Percentiles rank a stretch among this genome's conserved stretches.
Conservation (phyloP, 2,329 filamentous ascomycete genomes). For the Arthroderma uncinatum region DNA sequence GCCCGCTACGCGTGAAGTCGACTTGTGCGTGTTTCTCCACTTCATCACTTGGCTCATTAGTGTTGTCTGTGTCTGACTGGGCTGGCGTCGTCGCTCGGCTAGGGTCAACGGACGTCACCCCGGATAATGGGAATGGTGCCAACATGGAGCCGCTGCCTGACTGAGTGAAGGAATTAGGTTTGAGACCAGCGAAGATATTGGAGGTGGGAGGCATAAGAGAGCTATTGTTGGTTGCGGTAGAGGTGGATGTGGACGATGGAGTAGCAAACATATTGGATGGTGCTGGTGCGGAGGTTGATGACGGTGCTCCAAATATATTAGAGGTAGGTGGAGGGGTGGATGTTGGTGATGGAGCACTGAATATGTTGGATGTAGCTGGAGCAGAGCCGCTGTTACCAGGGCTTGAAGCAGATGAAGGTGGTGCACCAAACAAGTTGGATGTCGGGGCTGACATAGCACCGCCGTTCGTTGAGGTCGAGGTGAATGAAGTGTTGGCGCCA, state of each 20-base stretch:
- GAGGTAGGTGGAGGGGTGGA: constrained; percentile 6
- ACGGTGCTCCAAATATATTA: not conserved
- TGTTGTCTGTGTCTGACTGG: constrained; percentile 29
- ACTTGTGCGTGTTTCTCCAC: constrained; percentile 54
- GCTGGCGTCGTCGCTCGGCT: constrained; percentile 39
- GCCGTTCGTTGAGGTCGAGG: constrained; percentile 1
- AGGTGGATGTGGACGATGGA: not conserved
- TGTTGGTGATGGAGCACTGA: not conserved
- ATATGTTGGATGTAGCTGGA: not conserved
- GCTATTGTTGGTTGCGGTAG: not conserved
- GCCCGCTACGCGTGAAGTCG: constrained; percentile 54
- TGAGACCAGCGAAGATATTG: constrained; percentile 8
- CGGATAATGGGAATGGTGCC: constrained; percentile 17
- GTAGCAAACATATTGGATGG: not conserved
- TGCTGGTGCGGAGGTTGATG: not conserved
- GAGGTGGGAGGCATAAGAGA: constrained; percentile 3
- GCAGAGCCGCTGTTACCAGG: not conserved
- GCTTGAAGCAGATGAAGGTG: not conserved
- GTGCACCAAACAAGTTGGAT: constrained; percentile 6
- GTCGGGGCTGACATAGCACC: not conserved
- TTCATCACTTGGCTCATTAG: constrained; percentile 38
- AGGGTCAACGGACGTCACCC: constrained; percentile 26
- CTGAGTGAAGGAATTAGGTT: not conserved
- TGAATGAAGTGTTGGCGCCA: not conserved
- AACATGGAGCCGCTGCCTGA: not conserved